Evolutionary conservation across 768 basidiomycete genomes (phyloP).

Genomic region (Gymnopilus junonius): DNA sequence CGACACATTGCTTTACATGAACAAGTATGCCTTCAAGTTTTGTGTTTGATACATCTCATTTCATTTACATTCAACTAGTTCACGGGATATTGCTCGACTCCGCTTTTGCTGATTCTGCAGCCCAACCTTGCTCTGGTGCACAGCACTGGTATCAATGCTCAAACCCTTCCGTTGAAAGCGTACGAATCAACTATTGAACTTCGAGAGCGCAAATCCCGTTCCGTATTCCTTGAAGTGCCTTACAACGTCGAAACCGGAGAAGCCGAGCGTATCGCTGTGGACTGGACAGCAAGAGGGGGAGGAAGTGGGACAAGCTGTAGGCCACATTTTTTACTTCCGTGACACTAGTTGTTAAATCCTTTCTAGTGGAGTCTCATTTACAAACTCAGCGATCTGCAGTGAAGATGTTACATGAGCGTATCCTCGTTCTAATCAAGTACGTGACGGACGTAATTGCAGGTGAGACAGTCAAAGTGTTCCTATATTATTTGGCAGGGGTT

Average conservation of each 20-base stretch:
- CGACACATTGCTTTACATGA: slow-evolving; percentile 84
- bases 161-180: slow-evolving; percentile 88
- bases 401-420: slow-evolving; percentile 94
- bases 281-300: slow-evolving; percentile 90
- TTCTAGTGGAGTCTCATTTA: slow-evolving; percentile 85
- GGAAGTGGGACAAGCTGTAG: slow-evolving; percentile 80
- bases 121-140: slow-evolving; percentile 52
- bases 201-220: slow-evolving; percentile 73
- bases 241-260: slow-evolving; percentile 97
- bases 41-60: not conserved
- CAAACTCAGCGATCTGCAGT: slow-evolving; percentile 94
- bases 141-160: slow-evolving; percentile 58
- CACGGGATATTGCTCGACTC: slow-evolving; percentile 82
- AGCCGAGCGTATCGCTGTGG: slow-evolving; percentile 97
- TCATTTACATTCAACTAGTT: slow-evolving; percentile 56
- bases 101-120: slow-evolving; percentile 81
- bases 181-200: slow-evolving; percentile 93
- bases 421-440: slow-evolving; percentile 86
- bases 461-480: slow-evolving; percentile 33
- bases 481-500: not conserved
- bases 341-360: slow-evolving; percentile 2
- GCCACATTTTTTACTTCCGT: slow-evolving; percentile 29
- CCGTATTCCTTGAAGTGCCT: slow-evolving; percentile 82
- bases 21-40: slow-evolving; percentile 55
- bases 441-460: slow-evolving; percentile 78